These are phyloP conservation scores for Phytophthora boehmeriae DNA, from an alignment of 352 stramenopile species.

Conservation along the genomic window DNA sequence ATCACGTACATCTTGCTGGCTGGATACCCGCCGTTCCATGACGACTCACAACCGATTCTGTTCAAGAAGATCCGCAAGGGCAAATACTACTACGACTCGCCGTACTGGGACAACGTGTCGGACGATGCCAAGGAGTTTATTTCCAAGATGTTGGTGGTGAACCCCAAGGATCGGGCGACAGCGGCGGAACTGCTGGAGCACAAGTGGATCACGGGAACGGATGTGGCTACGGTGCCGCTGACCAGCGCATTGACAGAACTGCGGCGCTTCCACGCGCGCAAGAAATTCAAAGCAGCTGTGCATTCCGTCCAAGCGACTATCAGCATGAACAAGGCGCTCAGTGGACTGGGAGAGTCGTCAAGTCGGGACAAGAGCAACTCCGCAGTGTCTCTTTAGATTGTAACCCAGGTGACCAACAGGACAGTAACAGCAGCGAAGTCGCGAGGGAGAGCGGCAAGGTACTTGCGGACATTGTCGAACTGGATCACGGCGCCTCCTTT, in stretches of 20 bases:
- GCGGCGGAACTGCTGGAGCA: conserved; percentile 69
- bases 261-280: conserved; percentile 79
- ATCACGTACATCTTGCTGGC: conserved; percentile 92
- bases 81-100: conserved; percentile 88
- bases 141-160: conserved; percentile 80
- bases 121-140: conserved; percentile 92
- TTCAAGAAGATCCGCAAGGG: conserved; percentile 90
- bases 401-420: conserved; percentile 11
- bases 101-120: conserved; percentile 91
- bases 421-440: conserved; percentile 16
- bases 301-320: conserved; percentile 82
- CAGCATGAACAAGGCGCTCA: conserved; percentile 80
- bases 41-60: conserved; percentile 94
- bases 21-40: conserved; percentile 89
- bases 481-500: conserved; percentile 11
- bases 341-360: conserved; percentile 33
- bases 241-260: conserved; percentile 79
- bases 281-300: conserved; percentile 86
- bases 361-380: conserved; percentile 32
- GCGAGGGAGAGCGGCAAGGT: conserved; percentile 4
- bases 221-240: conserved; percentile 77
- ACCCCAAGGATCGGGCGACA: conserved; percentile 74
- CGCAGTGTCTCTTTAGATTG: conserved; percentile 52
- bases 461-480: conserved; percentile 1
- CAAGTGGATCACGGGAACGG: conserved; percentile 71